These are phyloP conservation scores for Tolypocladium cylindrosporum DNA, from an alignment of 2,329 filamentous ascomycete genomes.

Conservation along the genomic window DNA sequence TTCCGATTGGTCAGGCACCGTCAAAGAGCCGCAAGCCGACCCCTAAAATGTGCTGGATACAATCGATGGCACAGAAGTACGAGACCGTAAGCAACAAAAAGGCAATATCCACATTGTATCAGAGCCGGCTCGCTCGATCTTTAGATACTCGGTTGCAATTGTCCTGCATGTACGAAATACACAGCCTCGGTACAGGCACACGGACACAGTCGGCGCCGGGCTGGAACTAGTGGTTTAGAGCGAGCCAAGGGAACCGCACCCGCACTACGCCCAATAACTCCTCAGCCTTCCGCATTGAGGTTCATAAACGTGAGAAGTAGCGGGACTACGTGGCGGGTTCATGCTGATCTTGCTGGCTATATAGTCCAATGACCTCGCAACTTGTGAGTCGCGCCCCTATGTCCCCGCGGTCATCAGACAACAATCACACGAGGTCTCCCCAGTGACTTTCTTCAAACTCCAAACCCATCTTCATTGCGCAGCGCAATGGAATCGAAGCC, in stretches of 20 bases:
- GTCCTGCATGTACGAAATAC: too few species aligned
- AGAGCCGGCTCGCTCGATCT: too few species aligned
- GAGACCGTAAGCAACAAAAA: too few species aligned
- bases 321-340: not conserved
- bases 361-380: too few species aligned
- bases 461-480: too few species aligned
- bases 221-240: not conserved
- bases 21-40: too few species aligned
- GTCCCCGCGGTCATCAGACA: not conserved
- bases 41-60: too few species aligned
- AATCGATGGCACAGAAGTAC: too few species aligned
- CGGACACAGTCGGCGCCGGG: not conserved
- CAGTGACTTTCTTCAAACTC: not conserved
- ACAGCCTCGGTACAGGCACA: too few species aligned
- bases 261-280: not conserved
- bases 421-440: not conserved
- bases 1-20: too few species aligned
- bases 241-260: not conserved
- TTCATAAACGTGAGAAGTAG: not conserved
- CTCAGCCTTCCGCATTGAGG: not conserved
- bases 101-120: too few species aligned
- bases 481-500: not conserved
- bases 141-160: not conserved
- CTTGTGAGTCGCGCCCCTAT: not conserved
- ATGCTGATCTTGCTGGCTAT: not conserved